Conservation (phyloP, 306 rosid species). For the Begonia masoniana region DNA sequence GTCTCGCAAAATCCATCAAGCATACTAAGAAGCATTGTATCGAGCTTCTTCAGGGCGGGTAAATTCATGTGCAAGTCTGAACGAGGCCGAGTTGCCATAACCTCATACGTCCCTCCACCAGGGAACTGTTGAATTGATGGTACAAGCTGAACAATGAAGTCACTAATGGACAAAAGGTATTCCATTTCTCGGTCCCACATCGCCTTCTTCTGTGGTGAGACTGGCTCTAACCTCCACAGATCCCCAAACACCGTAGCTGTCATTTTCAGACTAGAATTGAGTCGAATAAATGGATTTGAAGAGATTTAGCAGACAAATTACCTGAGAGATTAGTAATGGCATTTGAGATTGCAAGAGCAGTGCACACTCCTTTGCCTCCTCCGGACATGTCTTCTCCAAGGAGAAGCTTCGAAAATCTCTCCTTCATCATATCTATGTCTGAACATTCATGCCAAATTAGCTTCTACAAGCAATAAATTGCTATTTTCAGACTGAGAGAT, state of each 20-base stretch:
- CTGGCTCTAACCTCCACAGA: conserved; percentile 84
- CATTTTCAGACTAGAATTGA: conserved; percentile 7
- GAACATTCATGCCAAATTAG: neutral
- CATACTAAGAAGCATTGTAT: conserved; percentile 65
- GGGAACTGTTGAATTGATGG: conserved; percentile 87
- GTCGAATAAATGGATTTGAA: neutral
- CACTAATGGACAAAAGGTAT: conserved; percentile 75
- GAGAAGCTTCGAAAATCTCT: conserved; percentile 46
- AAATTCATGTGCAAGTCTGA: conserved; percentile 71
- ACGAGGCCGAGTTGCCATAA: conserved; percentile 74
- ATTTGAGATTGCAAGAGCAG: conserved; percentile 9
- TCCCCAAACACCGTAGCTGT: conserved; percentile 91
- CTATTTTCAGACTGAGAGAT: no score
- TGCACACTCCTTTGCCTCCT: no score
- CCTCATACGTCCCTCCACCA: conserved; percentile 78
- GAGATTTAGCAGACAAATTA: conserved; percentile 9
- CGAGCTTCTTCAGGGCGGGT: conserved; percentile 83
- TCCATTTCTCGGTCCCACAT: conserved; percentile 96
- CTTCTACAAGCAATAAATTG: no score
- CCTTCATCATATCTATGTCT: conserved; percentile 93
- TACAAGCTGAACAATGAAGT: conserved; percentile 76
- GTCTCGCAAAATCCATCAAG: conserved; percentile 74
- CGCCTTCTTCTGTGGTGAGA: conserved; percentile 56
- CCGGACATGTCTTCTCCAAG: no score
- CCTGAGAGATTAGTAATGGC: conserved; percentile 94